Evolutionary conservation across 2,329 filamentous ascomycete species (phyloP).

Genomic region (Lachnellula suecica): DNA sequence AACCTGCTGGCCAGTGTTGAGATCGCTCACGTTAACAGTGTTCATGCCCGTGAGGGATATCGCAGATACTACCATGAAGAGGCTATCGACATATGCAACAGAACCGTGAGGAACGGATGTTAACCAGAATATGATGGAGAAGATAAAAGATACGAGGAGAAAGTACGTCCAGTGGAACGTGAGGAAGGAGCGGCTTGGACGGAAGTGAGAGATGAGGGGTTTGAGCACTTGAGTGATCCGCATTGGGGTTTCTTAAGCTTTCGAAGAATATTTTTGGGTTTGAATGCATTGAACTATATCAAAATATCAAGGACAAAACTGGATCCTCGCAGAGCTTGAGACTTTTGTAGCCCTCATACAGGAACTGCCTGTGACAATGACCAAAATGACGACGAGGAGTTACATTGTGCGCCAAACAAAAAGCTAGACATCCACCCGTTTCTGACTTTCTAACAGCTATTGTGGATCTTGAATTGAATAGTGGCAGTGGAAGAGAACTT

Average conservation of each 20-base stretch:
- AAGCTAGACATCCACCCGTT: too few relatives aligned
- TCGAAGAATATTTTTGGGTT: too few relatives aligned
- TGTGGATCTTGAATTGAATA: too few relatives aligned
- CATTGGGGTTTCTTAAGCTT: too few relatives aligned
- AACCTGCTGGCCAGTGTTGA: conserved; percentile 67
- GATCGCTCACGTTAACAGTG: conserved; percentile 58
- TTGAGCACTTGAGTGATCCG: not conserved
- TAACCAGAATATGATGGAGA: conserved; percentile 59
- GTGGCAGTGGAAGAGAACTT: too few relatives aligned
- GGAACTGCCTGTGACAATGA: too few relatives aligned
- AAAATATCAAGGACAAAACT: too few relatives aligned
- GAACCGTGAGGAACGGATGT: conserved; percentile 48
- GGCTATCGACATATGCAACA: conserved; percentile 58
- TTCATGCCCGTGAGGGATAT: conserved; percentile 66
- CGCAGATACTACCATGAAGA: conserved; percentile 65
- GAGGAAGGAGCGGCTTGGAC: conserved; percentile 41
- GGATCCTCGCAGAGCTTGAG: too few relatives aligned
- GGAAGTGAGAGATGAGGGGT: not conserved
- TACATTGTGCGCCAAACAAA: too few relatives aligned
- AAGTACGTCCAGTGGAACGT: conserved; percentile 67
- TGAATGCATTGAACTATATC: not conserved
- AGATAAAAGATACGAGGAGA: conserved; percentile 49
- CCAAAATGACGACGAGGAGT: too few relatives aligned
- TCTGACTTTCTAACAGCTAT: too few relatives aligned
- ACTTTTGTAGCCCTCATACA: too few relatives aligned